Percentiles rank a stretch among this genome's conserved stretches.
Evolutionary conservation across 2,329 filamentous ascomycete genomes (phyloP).

Genomic region (Scorias spongiosa): DNA sequence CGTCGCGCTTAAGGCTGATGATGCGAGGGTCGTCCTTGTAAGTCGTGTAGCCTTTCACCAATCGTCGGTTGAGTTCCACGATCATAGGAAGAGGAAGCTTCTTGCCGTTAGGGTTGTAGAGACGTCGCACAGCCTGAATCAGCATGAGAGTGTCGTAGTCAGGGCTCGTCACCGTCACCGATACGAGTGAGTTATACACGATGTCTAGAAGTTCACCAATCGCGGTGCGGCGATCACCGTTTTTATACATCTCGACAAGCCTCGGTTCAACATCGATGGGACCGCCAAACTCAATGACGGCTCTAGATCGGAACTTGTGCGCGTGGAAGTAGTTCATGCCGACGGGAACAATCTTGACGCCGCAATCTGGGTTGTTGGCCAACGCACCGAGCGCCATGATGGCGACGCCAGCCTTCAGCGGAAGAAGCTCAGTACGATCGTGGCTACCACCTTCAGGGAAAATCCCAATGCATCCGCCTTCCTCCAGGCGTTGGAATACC

Average conservation of each 20-base stretch:
- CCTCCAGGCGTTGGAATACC: constrained; percentile 69
- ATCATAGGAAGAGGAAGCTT: constrained; percentile 85
- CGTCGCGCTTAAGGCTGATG: constrained; percentile 54
- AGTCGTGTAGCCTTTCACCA: constrained; percentile 79
- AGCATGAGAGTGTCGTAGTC: constrained; percentile 96
- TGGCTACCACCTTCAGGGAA: constrained; percentile 96
- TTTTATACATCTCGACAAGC: constrained; percentile 71
- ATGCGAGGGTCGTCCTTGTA: constrained; percentile 88
- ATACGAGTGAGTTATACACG: constrained; percentile 68
- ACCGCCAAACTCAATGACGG: constrained; percentile 86
- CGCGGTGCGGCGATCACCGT: constrained; percentile 69
- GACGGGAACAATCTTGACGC: constrained; percentile 85
- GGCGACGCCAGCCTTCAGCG: constrained; percentile 88
- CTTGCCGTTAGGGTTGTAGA: constrained; percentile 90
- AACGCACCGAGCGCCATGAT: constrained; percentile 93
- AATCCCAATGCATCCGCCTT: constrained; percentile 83
- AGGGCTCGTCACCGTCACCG: constrained; percentile 81
- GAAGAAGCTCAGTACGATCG: constrained; percentile 79
- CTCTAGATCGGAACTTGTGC: constrained; percentile 93
- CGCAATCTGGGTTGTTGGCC: constrained; percentile 70
- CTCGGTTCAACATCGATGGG: constrained; percentile 74
- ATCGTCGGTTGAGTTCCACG: constrained; percentile 80
- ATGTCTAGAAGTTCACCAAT: constrained; percentile 74
- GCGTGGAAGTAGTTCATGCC: constrained; percentile 99
- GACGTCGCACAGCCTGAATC: constrained; percentile 79